Base-by-base conservation (phyloP, 306 rosid genomes). In the Pyrus betulifolia region DNA sequence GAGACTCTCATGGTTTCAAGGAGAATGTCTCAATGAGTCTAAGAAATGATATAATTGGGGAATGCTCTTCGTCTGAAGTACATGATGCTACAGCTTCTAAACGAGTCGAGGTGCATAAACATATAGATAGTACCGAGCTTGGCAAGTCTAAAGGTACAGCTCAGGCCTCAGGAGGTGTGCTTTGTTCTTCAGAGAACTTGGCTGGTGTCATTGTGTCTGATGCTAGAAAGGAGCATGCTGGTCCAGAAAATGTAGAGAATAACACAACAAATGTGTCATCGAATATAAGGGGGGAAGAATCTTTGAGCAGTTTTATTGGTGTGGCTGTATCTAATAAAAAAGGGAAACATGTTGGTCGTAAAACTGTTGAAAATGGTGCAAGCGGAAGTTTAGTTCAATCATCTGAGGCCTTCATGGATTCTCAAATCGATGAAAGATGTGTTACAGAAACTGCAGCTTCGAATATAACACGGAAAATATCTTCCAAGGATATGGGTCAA, bases 1-100 rank as follows among this genome's bases (percentile, higher is more conserved):
- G 46, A 5, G 46, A 75, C 22, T 25, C 75, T 38, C 58, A 40
- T 35, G 35, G 71, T 74, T 49, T 57, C 67, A 69, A 74, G 59
- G 76, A 74, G 19, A 35, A 59, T 67, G 25, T 58, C 60, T 74
- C 75, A 74, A 58, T 45, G 44, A 38, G 57, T 46, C 28, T 27
- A 59, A 33, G 55, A 67, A 74, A 55, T 30, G 63, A 68, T 19
- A 8, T 59, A 40, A 62, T 28, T 6, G 44, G 23, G 60, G 74
- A 69, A 69, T 58, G 35, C 71, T 67, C 71, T 72, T 63, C 28
- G 33, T 30, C 62, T 60, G 82, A 79, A 72, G 60, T 72, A 31
- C 49, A 30, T 71, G 49, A 19, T 52, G 68, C 38, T 72, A 55
- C 31, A 38, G 51, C 58, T 46, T 60, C 55, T 33, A 52, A 61